phyloP scores from a whole-genome alignment of 352 stramenopile species.

The Pythium chondricola region DNA sequence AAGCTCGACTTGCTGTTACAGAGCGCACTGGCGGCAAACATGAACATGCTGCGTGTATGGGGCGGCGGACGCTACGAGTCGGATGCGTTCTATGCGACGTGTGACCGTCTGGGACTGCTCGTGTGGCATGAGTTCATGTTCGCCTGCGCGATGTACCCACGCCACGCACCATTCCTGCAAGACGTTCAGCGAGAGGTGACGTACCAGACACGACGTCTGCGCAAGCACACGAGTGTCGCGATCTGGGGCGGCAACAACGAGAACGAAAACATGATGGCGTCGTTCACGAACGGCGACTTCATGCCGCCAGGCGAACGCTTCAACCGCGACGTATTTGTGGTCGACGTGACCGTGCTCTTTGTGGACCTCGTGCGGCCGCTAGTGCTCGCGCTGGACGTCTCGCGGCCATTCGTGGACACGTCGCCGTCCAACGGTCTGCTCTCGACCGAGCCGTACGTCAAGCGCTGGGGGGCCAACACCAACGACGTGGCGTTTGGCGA shows the following conservation, averaged over 20 bases:
- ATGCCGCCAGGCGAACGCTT: constrained; percentile 43
- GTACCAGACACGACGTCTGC: constrained; percentile 57
- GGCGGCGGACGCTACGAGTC: constrained; percentile 83
- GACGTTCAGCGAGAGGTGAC: constrained; percentile 50
- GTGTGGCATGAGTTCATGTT: constrained; percentile 92
- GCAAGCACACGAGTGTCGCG: constrained; percentile 75
- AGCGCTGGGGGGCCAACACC: constrained; percentile 61
- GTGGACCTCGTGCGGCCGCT: constrained; percentile 61
- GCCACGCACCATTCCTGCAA: constrained; percentile 51
- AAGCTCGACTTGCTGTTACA: constrained; percentile 43
- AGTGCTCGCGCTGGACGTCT: constrained; percentile 40
- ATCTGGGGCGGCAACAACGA: constrained; percentile 91
- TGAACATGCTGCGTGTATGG: constrained; percentile 89
- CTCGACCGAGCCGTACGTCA: constrained; percentile 69
- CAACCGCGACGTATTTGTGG: constrained; percentile 73
- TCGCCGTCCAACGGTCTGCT: constrained; percentile 83
- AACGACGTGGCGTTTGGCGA: constrained; percentile 64
- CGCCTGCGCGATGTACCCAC: constrained; percentile 81
- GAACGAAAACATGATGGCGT: constrained; percentile 85
- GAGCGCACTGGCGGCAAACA: constrained; percentile 57
- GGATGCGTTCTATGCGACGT: constrained; percentile 75
- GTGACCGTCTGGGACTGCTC: constrained; percentile 77
- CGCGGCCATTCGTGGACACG: constrained; percentile 76
- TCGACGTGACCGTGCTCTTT: constrained; percentile 78
- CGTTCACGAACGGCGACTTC: constrained; percentile 51